Evolutionary conservation across 805 yeast species (phyloP).

Genomic region (Saccharomycopsis fibuligera): DNA sequence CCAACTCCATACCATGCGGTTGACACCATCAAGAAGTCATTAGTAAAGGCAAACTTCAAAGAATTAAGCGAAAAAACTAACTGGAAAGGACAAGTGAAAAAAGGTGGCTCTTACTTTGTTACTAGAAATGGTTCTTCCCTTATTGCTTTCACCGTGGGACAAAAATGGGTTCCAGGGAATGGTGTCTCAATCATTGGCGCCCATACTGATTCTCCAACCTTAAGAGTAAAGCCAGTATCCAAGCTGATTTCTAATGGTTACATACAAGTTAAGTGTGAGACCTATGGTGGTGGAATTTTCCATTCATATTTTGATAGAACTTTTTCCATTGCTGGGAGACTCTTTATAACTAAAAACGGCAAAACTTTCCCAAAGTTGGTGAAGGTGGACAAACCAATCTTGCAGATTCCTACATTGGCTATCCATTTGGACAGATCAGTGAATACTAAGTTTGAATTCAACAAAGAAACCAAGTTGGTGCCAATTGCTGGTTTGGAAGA

Average conservation of each 20-base stretch:
- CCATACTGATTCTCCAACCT: constrained; percentile 90
- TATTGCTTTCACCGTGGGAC: constrained; percentile 81
- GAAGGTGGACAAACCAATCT: constrained; percentile 73
- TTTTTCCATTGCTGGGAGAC: constrained; percentile 86
- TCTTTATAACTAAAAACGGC: constrained; percentile 49
- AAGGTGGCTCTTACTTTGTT: constrained; percentile 69
- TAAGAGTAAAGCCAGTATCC: constrained; percentile 84
- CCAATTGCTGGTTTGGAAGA: constrained; percentile 74
- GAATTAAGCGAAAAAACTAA: constrained; percentile 65
- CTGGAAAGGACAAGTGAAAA: constrained; percentile 55
- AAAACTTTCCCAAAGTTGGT: constrained; percentile 59
- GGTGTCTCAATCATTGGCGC: constrained; percentile 91
- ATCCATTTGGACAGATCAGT: constrained; percentile 81
- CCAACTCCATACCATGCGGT: constrained; percentile 97
- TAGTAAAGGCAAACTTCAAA: constrained; percentile 57
- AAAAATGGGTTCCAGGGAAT: constrained; percentile 62
- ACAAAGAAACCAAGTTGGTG: constrained; percentile 76
- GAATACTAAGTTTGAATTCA: constrained; percentile 75
- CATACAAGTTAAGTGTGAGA: constrained; percentile 86
- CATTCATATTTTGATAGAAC: constrained; percentile 98
- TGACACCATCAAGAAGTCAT: constrained; percentile 47
- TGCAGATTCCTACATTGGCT: constrained; percentile 92
- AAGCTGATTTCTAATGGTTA: constrained; percentile 66
- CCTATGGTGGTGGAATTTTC: constrained; percentile 95
- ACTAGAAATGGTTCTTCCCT: constrained; percentile 87